Percentiles rank a stretch among this genome's conserved stretches.
phyloP scores from a whole-genome alignment of 2,329 filamentous ascomycete species.

The Gyromitra esculenta region DNA sequence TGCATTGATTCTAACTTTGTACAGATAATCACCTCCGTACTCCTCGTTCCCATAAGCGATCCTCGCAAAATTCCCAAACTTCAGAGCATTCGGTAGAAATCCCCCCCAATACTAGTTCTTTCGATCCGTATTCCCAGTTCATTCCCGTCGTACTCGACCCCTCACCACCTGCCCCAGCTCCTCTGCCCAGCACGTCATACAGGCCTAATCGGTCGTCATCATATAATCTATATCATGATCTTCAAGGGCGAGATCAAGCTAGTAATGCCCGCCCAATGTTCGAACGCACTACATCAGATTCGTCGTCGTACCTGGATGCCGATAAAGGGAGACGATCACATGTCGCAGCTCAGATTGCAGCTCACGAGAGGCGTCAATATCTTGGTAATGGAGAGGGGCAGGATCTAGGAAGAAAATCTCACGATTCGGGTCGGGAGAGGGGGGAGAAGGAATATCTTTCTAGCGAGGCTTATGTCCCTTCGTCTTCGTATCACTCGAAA shows the following conservation, averaged over 20 bases:
- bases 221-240: constrained; percentile 46
- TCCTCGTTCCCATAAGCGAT: constrained; percentile 68
- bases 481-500: constrained; percentile 38
- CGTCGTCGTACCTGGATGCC: constrained; percentile 39
- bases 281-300: constrained; percentile 40
- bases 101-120: constrained; percentile 22
- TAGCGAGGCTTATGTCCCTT: constrained; percentile 47
- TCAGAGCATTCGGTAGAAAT: constrained; percentile 47
- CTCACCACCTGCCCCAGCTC: constrained; percentile 61
- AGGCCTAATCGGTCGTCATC: constrained; percentile 65
- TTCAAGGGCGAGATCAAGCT: constrained; percentile 34
- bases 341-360: constrained; percentile 45
- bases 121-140: constrained; percentile 59
- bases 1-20: constrained; percentile 36
- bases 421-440: constrained; percentile 51
- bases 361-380: constrained; percentile 45
- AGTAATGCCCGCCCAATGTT: constrained; percentile 37
- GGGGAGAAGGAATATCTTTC: constrained; percentile 42
- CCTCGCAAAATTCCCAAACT: constrained; percentile 59
- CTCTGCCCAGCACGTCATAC: constrained; percentile 55
- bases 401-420: constrained; percentile 46
- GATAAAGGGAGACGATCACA: constrained; percentile 45
- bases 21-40: constrained; percentile 63
- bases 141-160: constrained; percentile 67
- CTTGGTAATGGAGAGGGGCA: constrained; percentile 40